Conservation (phyloP, 225 moss, liverwort and hornwort genomes). For the Physcomitrium patens region DNA sequence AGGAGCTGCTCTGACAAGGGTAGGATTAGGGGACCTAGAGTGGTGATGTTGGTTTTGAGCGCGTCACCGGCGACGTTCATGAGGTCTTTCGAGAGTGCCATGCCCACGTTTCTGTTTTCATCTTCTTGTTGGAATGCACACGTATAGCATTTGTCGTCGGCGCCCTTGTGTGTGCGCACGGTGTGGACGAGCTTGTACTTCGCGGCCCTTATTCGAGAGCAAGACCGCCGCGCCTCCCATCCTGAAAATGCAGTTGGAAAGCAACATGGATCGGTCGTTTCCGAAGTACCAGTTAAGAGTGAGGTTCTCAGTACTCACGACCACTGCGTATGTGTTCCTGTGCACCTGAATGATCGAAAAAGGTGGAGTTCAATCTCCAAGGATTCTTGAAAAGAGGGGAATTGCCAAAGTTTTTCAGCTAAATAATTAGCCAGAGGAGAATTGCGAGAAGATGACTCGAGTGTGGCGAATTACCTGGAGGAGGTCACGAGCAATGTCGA, state of each 20-base stretch:
- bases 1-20: constrained; percentile 36
- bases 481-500: constrained; percentile 27
- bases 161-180: constrained; percentile 35
- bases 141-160: constrained; percentile 25
- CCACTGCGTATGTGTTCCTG: constrained; percentile 30
- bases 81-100: constrained; percentile 33
- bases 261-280: constrained; percentile 32
- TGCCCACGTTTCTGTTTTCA: constrained; percentile 4
- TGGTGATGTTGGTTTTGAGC: constrained; percentile 33
- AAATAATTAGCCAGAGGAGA: neutral
- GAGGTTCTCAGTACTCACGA: constrained; percentile 35
- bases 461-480: constrained; percentile 16
- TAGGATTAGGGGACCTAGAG: constrained; percentile 32
- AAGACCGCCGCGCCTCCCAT: constrained; percentile 30
- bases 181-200: constrained; percentile 33
- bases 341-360: constrained; percentile 18
- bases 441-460: neutral
- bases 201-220: constrained; percentile 16
- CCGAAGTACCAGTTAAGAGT: constrained; percentile 36
- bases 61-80: constrained; percentile 35
- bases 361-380: neutral
- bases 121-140: constrained; percentile 33
- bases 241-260: constrained; percentile 35
- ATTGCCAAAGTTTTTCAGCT: neutral
- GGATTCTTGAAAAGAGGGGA: neutral